phyloP scores from a whole-genome alignment of 2,329 filamentous ascomycete genomes.

The Scleromitrula shiraiana region DNA sequence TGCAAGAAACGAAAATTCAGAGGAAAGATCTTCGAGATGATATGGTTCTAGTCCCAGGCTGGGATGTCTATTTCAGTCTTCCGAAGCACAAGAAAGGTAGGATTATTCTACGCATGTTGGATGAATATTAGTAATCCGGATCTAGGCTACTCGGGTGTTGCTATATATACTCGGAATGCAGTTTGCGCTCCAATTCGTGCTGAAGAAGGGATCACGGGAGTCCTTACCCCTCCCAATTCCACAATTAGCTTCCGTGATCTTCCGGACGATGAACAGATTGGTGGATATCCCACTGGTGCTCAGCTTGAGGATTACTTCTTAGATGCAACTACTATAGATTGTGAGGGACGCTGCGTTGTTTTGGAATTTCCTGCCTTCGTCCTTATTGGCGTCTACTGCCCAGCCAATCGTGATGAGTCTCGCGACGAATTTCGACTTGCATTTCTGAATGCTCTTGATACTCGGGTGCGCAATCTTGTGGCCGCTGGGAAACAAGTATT shows the following conservation, averaged over 20 bases:
- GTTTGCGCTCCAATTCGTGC: constrained; percentile 80
- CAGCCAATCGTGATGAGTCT: constrained; percentile 77
- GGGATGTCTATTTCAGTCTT: constrained; percentile 94
- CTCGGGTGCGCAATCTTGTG: constrained; percentile 75
- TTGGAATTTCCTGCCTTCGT: constrained; percentile 95
- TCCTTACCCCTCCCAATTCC: constrained; percentile 66
- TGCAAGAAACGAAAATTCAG: constrained; percentile 96
- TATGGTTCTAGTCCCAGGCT: constrained; percentile 89
- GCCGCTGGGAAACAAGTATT: constrained; percentile 77
- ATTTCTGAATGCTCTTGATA: constrained; percentile 74
- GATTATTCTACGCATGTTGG: not conserved
- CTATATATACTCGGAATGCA: constrained; percentile 85
- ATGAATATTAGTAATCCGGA: constrained; percentile 3
- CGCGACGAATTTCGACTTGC: constrained; percentile 74
- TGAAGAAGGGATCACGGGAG: constrained; percentile 87
- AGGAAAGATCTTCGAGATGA: constrained; percentile 86
- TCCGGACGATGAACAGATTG: constrained; percentile 67
- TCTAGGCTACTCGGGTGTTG: constrained; percentile 87
- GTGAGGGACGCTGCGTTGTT: constrained; percentile 84
- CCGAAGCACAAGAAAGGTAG: constrained; percentile 88
- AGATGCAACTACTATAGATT: constrained; percentile 69
- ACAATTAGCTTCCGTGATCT: constrained; percentile 66
- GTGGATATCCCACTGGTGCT: constrained; percentile 68
- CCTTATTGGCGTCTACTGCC: constrained; percentile 84
- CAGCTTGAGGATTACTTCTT: constrained; percentile 57